phyloP scores from a whole-genome alignment of 2,329 filamentous ascomycete genomes.

The Neonectria faginata region DNA sequence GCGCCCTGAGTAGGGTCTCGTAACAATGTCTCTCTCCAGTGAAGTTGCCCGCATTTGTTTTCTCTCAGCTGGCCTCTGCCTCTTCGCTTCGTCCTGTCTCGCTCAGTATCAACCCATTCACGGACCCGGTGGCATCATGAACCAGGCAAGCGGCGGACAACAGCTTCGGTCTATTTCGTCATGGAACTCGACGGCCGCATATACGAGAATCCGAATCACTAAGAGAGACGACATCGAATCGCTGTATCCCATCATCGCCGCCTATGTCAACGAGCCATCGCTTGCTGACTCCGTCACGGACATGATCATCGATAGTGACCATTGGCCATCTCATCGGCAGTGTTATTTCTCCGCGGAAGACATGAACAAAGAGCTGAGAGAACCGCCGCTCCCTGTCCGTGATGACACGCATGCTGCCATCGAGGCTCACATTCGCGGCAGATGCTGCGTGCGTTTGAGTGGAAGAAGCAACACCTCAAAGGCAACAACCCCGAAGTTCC shows the following conservation, averaged over 20 bases:
- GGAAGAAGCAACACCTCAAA: constrained; percentile 4
- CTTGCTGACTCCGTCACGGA: constrained; percentile 9
- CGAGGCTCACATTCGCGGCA: background rate
- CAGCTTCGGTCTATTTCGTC: constrained; percentile 1
- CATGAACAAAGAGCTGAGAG: too few relatives aligned
- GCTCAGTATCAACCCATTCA: background rate
- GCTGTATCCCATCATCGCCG: constrained; percentile 9
- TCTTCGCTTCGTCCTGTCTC: background rate
- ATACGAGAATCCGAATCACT: constrained; percentile 12
- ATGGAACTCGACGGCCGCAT: background rate
- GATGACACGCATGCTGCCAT: too few relatives aligned
- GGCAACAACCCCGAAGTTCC: background rate
- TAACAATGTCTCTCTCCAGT: background rate
- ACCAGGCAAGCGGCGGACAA: background rate
- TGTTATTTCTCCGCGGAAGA: too few relatives aligned
- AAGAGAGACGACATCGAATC: constrained; percentile 1
- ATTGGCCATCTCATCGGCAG: constrained; percentile 12
- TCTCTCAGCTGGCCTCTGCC: background rate
- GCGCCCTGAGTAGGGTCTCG: background rate
- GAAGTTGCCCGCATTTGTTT: background rate
- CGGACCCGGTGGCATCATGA: background rate
- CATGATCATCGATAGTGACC: constrained; percentile 1
- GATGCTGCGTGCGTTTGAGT: constrained; percentile 15
- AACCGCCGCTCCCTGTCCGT: too few relatives aligned
- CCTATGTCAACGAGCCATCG: background rate